phyloP scores from a whole-genome alignment of 2,329 filamentous ascomycete species.

The Hymenoscyphus fraxineus region DNA sequence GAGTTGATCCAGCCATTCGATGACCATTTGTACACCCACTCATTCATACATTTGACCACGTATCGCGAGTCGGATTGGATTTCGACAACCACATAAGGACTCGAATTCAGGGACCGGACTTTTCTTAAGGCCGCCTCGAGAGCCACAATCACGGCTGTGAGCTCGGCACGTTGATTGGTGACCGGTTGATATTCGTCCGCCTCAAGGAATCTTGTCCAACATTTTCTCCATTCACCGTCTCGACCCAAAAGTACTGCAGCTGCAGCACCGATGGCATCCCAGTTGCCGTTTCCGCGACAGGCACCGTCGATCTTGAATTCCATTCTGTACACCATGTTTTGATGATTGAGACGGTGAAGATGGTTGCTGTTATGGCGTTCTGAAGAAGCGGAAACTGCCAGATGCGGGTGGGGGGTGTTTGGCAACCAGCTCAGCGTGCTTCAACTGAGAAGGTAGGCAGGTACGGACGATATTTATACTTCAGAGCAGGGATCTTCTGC shows the following conservation, averaged over 20 bases:
- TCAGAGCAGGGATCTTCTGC: no score
- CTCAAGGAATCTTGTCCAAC: background rate
- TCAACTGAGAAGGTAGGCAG: no score
- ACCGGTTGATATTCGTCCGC: constrained; percentile 14
- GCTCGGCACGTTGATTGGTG: constrained; percentile 39
- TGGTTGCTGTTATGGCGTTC: background rate
- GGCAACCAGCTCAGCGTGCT: no score
- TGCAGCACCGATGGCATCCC: constrained; percentile 31
- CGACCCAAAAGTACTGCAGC: constrained; percentile 29
- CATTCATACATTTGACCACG: constrained; percentile 35
- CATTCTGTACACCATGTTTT: constrained; percentile 36
- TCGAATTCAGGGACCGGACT: constrained; percentile 18
- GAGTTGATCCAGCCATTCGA: constrained; percentile 36
- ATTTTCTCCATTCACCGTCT: constrained; percentile 2
- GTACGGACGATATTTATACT: no score
- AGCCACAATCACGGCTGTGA: constrained; percentile 42
- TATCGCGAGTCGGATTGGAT: constrained; percentile 39
- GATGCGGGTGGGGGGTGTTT: no score
- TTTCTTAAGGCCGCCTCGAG: constrained; percentile 43
- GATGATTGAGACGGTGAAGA: constrained; percentile 25
- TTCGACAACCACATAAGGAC: constrained; percentile 24
- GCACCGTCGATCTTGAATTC: constrained; percentile 37
- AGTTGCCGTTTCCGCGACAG: constrained; percentile 33
- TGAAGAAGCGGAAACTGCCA: no score
- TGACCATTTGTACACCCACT: constrained; percentile 35